Evolutionary conservation across 129 eudicot species (phyloP), one percentile per base, ranked within the genome.

Genomic region (Tanacetum coccineum): DNA sequence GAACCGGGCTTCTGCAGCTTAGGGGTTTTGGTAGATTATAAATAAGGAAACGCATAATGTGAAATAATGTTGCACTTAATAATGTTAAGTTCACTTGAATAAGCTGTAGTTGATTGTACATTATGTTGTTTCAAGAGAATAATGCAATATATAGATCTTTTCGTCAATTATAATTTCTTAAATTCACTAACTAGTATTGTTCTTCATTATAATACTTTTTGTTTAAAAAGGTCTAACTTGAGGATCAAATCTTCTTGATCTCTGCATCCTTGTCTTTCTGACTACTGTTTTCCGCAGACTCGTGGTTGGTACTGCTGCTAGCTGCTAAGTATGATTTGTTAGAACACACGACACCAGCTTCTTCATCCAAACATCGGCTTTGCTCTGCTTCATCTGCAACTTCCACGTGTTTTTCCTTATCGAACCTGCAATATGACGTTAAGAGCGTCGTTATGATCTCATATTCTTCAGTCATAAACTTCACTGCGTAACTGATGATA

Each of bases 281-380:
- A 49, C 14, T 57, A 6, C 54, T 62, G 36, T 67, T 53, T 30
- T 78, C 21, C 12, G 74, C 77, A 60, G 73, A 44, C 26, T 50
- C 71, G 0, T 56, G 60, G 66, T 60, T 66, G 66, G 26, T 72
- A 46, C 76, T 51, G 46, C 54, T 62, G 14, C 59, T 46, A 25
- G 55, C 42, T 36, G 42, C 42, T 36, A 36, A 36, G 42, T 36
- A 36, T 36, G 42, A 36, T 36, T 36, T 36, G 42, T 36, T 36
- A 36, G 42, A 36, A 36, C 42, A 36, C 2, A 0, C 30, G 3
- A 39, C 11, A 1, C 78, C 83, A 1, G 74, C 74, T 62, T 85
- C 96, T 77, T 85, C 92, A 12, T 88, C 88, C 19, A 85, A 74
- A 54, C 59, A 73, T 64, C 66, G 73, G 78, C 75, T 78, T 62